Evolutionary conservation across 441 rosid genomes (phyloP).

Genomic region (Omphalea diandra): DNA sequence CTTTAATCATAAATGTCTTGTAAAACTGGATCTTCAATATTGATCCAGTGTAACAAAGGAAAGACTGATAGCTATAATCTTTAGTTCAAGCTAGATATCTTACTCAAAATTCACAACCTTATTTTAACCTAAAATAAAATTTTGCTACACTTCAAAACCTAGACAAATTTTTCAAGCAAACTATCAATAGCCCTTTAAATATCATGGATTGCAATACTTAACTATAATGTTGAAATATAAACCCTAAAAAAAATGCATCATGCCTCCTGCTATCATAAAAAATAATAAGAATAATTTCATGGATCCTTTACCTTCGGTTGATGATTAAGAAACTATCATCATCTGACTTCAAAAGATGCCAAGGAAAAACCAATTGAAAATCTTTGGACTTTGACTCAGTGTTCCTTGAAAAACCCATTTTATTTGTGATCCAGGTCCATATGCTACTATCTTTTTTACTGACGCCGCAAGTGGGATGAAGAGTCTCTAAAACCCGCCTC

Average conservation of each 20-base stretch:
- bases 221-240: neutral
- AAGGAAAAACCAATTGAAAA: slow-evolving; percentile 66
- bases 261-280: slow-evolving; percentile 5
- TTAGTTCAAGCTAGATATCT: no score
- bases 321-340: slow-evolving; percentile 51
- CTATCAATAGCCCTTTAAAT: no score
- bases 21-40: no score
- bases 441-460: slow-evolving; percentile 42
- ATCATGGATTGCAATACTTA: neutral
- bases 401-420: slow-evolving; percentile 54
- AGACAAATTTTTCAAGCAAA: no score
- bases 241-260: neutral
- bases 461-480: slow-evolving; percentile 56
- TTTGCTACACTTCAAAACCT: no score
- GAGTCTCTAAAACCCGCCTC: slow-evolving; percentile 80
- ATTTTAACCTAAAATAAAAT: no score
- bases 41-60: no score
- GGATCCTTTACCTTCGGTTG: slow-evolving; percentile 59
- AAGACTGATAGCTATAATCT: no score
- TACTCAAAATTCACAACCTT: no score
- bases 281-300: slow-evolving; percentile 15
- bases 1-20: neutral
- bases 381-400: slow-evolving; percentile 46
- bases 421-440: slow-evolving; percentile 72
- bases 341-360: slow-evolving; percentile 74